Conservation (phyloP, 1,284 basidiomycete genomes). For the Ustilago nuda region DNA sequence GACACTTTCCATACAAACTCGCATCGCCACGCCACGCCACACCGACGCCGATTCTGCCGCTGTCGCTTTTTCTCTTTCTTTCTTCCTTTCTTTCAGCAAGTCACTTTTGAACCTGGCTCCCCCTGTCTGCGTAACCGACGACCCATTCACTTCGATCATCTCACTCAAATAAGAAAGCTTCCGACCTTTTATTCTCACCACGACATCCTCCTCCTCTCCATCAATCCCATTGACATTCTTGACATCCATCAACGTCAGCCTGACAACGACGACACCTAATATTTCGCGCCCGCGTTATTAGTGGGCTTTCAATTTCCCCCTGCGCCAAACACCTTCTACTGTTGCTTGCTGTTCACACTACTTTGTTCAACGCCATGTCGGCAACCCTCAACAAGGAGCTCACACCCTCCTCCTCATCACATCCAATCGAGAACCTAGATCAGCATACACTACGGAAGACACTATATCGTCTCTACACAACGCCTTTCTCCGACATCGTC, state of each 20-base stretch:
- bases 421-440: slow-evolving; percentile 18
- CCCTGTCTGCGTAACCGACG: slow-evolving; percentile 2
- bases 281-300: not conserved
- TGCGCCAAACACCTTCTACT: not conserved
- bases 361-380: slow-evolving; percentile 20
- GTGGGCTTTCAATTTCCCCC: not conserved
- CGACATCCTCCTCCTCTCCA: not conserved
- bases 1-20: not conserved
- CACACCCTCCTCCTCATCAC: not conserved
- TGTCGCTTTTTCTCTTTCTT: not conserved
- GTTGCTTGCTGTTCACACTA: not conserved
- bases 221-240: not conserved
- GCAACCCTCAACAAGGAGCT: not conserved
- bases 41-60: not conserved
- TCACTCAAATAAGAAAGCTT: not conserved
- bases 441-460: slow-evolving; percentile 43
- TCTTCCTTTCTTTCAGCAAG: not conserved
- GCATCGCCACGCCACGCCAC: not conserved
- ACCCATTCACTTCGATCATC: not conserved
- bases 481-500: slow-evolving; percentile 69
- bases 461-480: slow-evolving; percentile 61
- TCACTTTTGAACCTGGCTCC: not conserved
- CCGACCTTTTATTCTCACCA: not conserved
- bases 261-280: not conserved
- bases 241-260: not conserved